Conservation (phyloP, 1,284 basidiomycete genomes). For the Athelia sp. region DNA sequence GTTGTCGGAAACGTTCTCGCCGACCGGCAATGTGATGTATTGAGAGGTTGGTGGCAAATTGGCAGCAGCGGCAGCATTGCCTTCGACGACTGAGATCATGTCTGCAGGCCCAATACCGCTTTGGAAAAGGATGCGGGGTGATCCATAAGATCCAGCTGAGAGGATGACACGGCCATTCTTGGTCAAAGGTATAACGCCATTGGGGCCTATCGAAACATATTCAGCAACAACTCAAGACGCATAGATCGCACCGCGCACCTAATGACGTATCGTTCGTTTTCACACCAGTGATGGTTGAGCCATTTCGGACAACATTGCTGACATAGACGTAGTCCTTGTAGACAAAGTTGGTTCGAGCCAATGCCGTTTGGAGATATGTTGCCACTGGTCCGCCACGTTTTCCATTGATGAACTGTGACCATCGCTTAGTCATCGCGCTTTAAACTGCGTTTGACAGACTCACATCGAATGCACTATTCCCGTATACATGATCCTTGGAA, state of each 20-base stretch:
- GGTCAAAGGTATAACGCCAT: constrained; percentile 51
- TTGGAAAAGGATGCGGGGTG: constrained; percentile 55
- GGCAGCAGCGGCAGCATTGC: constrained; percentile 38
- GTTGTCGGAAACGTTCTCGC: constrained; percentile 48
- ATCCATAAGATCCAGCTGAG: constrained; percentile 51
- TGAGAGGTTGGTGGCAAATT: constrained; percentile 42
- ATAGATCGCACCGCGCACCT: background rate
- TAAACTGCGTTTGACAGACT: constrained; percentile 13
- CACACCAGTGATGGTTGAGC: constrained; percentile 52
- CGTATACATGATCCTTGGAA: constrained; percentile 54
- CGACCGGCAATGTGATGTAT: constrained; percentile 54
- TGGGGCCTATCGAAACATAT: constrained; percentile 27
- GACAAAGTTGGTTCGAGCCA: constrained; percentile 48
- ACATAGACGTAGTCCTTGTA: constrained; percentile 46
- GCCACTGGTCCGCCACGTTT: constrained; percentile 56
- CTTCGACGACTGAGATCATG: constrained; percentile 48
- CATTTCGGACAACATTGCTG: constrained; percentile 52
- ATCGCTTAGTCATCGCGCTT: no score
- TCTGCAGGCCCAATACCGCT: constrained; percentile 60
- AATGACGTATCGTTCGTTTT: constrained; percentile 54
- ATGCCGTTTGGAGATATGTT: constrained; percentile 54
- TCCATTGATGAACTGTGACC: constrained; percentile 45
- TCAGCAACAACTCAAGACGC: no score
- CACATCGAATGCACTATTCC: constrained; percentile 53
- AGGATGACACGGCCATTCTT: constrained; percentile 57